A percentile compares a stretch with the other conserved stretches of the same genome.
phyloP scores from a whole-genome alignment of 352 stramenopile genomes.

The Pythium aristosporum region DNA sequence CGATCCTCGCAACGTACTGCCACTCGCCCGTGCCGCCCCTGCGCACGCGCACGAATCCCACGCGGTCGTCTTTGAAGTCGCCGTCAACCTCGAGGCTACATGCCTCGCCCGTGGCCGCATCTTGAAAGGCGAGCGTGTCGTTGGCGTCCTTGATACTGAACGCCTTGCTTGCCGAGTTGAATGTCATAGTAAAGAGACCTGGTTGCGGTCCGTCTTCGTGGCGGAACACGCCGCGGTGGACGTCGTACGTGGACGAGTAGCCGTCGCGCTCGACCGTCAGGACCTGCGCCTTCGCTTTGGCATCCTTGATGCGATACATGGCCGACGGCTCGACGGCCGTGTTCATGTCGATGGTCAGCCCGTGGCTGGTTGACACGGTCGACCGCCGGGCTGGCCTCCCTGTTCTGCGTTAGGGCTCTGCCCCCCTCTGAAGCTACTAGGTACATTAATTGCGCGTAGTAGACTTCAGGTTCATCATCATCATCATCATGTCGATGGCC shows the following conservation, averaged over 20 bases:
- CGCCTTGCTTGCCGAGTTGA: background rate
- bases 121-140: background rate
- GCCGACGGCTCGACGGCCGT: constrained; percentile 5
- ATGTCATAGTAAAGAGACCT: background rate
- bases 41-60: background rate
- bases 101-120: background rate
- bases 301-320: background rate
- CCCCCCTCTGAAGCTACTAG: too few relatives aligned
- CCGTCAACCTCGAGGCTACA: background rate
- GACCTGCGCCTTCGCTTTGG: background rate
- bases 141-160: background rate
- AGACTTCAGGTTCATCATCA: too few relatives aligned
- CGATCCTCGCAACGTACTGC: constrained; percentile 7
- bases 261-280: constrained; percentile 8
- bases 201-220: constrained; percentile 8
- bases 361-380: too few relatives aligned
- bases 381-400: too few relatives aligned
- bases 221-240: constrained; percentile 8
- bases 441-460: too few relatives aligned
- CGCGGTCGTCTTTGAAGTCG: background rate
- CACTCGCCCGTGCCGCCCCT: background rate
- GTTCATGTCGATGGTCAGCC: constrained; percentile 4
- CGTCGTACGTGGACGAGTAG: background rate
- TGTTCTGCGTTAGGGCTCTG: too few relatives aligned
- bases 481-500: too few relatives aligned